phyloP scores from a whole-genome alignment of 139 green algal species.

The Trebouxia sp. region DNA sequence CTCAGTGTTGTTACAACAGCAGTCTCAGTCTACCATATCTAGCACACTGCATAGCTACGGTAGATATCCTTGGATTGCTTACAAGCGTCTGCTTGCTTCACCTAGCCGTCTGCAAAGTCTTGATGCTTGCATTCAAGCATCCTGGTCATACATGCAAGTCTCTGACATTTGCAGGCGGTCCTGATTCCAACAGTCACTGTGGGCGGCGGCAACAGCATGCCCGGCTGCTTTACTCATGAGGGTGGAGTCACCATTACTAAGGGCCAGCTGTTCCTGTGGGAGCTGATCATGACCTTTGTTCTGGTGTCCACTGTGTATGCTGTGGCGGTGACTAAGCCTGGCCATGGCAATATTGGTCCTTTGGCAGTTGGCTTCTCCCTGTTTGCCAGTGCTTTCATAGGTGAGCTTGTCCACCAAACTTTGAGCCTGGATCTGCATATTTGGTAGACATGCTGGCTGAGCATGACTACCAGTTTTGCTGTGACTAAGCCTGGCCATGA shows the following conservation, averaged over 20 bases:
- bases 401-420: constrained; percentile 34
- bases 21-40: too few relatives aligned
- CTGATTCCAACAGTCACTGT: constrained; percentile 28
- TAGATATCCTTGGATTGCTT: too few relatives aligned
- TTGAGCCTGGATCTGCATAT: too few relatives aligned
- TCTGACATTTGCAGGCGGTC: constrained; percentile 31
- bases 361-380: constrained; percentile 72
- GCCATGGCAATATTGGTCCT: constrained; percentile 59
- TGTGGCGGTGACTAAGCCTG: constrained; percentile 63
- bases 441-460: too few relatives aligned
- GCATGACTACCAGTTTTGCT: too few relatives aligned
- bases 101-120: too few relatives aligned
- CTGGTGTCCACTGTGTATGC: constrained; percentile 47
- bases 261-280: constrained; percentile 72
- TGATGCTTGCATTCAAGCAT: too few relatives aligned
- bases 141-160: too few relatives aligned
- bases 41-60: too few relatives aligned
- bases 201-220: constrained; percentile 36
- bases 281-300: constrained; percentile 56
- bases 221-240: constrained; percentile 48
- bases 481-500: too few relatives aligned
- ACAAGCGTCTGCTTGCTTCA: too few relatives aligned
- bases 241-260: constrained; percentile 39
- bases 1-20: too few relatives aligned
- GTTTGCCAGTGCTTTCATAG: constrained; percentile 73